Evolutionary conservation across 306 rosid genomes (phyloP), one percentile per base, ranked within the genome.

Genomic region (Trifolium pratense): DNA sequence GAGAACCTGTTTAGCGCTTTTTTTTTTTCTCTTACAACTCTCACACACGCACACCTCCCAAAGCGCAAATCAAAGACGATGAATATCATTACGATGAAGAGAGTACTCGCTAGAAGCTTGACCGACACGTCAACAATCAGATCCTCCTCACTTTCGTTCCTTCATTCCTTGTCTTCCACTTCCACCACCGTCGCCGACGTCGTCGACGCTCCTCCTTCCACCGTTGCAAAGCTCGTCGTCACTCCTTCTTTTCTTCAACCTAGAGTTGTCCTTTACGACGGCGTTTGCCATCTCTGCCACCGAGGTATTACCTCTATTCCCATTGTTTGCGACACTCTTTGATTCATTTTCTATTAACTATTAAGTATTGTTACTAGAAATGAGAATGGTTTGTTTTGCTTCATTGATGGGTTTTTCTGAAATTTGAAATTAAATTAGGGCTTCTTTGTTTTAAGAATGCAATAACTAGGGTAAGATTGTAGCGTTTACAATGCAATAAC

Each of bases 261-360:
- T 2, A 76, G 93, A 26, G 93, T 92, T 14, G 89, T 92, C 21
- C 72, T 92, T 39, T 92, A 85, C 79, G 93, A 92, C 73, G 93
- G 93, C 49, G 86, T 86, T 75, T 92, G 93, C 65, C 96, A 80
- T 75, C 86, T 89, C 75, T 92, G 93, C 78, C 97, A 91, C 78
- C 80, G 86, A 46, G 96, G 97, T 84, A 66, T 13, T 53, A 20
- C 4, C 9, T 6, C 26, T 14, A 42, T 66, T 66, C 53, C 12
- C 5, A 66, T 7, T 59, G 12, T 59, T 15, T 5, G 29, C 51
- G 2, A 6, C 67, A 16, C 46, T 61, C 15, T 62, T 16, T 20
- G 17, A 25, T 39, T 71, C 21, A n/a, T 40, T 31, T 37, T 21
- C 21, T 74, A 15, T 74, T 9, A 1, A 11, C 1, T 34, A 4